phyloP scores from a whole-genome alignment of 2,329 filamentous ascomycete genomes.

The Phyllosticta capitalensis region DNA sequence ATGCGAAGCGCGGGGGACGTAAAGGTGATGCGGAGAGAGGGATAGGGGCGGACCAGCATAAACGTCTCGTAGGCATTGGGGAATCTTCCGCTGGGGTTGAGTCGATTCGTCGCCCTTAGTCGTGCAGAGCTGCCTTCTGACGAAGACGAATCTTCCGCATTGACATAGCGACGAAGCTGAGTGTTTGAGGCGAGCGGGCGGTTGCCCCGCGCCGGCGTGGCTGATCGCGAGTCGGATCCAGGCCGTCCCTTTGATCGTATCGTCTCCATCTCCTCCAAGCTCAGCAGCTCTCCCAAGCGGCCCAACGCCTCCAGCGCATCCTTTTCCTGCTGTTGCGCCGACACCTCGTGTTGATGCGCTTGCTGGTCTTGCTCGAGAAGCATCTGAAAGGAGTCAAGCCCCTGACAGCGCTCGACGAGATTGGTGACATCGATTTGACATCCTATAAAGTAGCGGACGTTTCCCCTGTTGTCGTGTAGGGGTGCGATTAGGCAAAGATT shows the following conservation, averaged over 20 bases:
- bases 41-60: conserved; percentile 36
- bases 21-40: conserved; percentile 38
- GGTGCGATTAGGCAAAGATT: conserved; percentile 63
- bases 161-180: conserved; percentile 16
- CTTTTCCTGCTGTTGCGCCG: conserved; percentile 11
- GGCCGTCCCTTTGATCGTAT: conserved; percentile 51
- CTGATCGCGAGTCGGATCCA: conserved; percentile 42
- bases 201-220: conserved; percentile 47
- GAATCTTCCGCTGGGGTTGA: conserved; percentile 30
- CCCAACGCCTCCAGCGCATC: conserved; percentile 17
- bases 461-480: conserved; percentile 54
- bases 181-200: conserved; percentile 33
- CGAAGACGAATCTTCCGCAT: conserved; percentile 30
- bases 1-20: conserved; percentile 37
- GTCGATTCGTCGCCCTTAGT: conserved; percentile 17
- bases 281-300: conserved; percentile 22
- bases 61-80: conserved; percentile 48
- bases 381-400: conserved; percentile 50
- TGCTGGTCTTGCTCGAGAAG: conserved; percentile 28
- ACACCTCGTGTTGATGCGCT: neutral
- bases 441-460: conserved; percentile 58
- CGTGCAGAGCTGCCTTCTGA: conserved; percentile 15
- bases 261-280: conserved; percentile 32
- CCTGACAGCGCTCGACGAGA: conserved; percentile 54
- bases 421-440: conserved; percentile 61